phyloP scores from a whole-genome alignment of 371 early-diverging fungal genomes.

The Rhizopus arrhizus region DNA sequence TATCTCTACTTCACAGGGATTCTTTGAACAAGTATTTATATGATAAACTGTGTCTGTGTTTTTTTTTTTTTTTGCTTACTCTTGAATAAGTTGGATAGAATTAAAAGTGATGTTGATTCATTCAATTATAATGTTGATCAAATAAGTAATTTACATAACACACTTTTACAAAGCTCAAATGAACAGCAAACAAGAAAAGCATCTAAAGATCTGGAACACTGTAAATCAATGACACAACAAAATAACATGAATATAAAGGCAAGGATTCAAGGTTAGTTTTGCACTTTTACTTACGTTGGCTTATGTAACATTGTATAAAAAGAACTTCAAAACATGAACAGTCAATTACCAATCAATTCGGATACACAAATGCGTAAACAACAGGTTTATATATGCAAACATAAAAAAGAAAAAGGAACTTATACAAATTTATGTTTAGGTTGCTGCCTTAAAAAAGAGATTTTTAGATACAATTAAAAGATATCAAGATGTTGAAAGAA shows the following conservation, averaged over 20 bases:
- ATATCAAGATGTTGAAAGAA: slow-evolving; percentile 76
- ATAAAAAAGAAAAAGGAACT: background rate
- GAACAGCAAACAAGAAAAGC: slow-evolving; percentile 41
- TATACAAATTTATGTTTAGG: slow-evolving; percentile 2
- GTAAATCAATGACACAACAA: slow-evolving; percentile 35
- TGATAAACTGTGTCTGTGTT: background rate
- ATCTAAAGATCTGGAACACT: slow-evolving; percentile 31
- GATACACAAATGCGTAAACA: slow-evolving; percentile 39
- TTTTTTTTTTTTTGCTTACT: background rate
- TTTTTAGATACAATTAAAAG: slow-evolving; percentile 78
- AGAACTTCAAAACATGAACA: slow-evolving; percentile 37
- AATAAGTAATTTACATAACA: slow-evolving; percentile 39
- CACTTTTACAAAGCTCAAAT: slow-evolving; percentile 39
- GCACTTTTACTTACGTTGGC: background rate
- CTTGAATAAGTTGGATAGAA: slow-evolving; percentile 29
- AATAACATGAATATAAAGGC: slow-evolving; percentile 34
- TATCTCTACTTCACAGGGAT: background rate
- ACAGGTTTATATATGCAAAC: slow-evolving; percentile 24
- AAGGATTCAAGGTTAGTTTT: slow-evolving; percentile 32
- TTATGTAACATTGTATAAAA: background rate
- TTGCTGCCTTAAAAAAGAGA: slow-evolving; percentile 49
- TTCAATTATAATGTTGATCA: slow-evolving; percentile 40
- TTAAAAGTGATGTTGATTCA: slow-evolving; percentile 31
- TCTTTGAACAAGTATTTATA: slow-evolving; percentile 7
- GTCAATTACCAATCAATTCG: slow-evolving; percentile 22